Base-by-base conservation (phyloP, 1,284 basidiomycete species). In the Polyporus tsugae region DNA sequence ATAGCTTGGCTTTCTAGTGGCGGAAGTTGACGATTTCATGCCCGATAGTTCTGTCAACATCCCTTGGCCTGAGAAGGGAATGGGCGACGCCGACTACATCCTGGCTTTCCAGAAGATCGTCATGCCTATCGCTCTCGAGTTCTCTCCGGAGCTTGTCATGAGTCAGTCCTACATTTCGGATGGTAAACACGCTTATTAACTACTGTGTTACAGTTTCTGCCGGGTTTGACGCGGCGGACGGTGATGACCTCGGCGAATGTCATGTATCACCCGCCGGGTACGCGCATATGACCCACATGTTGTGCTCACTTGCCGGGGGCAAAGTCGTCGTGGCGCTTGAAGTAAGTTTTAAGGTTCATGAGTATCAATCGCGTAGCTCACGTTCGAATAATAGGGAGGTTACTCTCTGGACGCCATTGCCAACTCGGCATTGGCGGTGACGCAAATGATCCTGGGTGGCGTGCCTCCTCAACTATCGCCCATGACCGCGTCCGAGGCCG, bases 201-300 rank as follows among this genome's bases (percentile, higher is more conserved):
- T 13, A 46, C 1, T 4, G 74, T 42, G 0, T 6, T 29, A 2
- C 74, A 98, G 96, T 99, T 75, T 99, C 97, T 17, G 96, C 98
- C 22, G 98, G 98, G 2, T 99, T 99, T 76, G 98, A 99, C 77
- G 97, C 98, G 6, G 98, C 98, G 0, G 88, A 89, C 38, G 97
- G 97, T 1, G 98, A 99, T 78, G 88, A 91, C 58, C 88, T 99
- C 6, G 98, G 98, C 33, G 91, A 91, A 80, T 98, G 96, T 77
- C 84, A 90, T 72, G 97, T 99, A 67, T 89, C 94, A 1, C 98
- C 98, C 0, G 87, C 90, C n/a, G 97, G 96, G 1, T 99, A 96
- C 79, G 96, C 96, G 0, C 97, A 99, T 76, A 99, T 99, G 97
- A 98, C 98, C 2, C 94, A 98, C 76, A 96, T 98, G 92, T 85